Percentiles rank a stretch among this genome's conserved stretches.
These are phyloP conservation scores for Colletotrichum liriopes DNA, from an alignment of 2,329 filamentous ascomycete genomes.

Conservation along the genomic window DNA sequence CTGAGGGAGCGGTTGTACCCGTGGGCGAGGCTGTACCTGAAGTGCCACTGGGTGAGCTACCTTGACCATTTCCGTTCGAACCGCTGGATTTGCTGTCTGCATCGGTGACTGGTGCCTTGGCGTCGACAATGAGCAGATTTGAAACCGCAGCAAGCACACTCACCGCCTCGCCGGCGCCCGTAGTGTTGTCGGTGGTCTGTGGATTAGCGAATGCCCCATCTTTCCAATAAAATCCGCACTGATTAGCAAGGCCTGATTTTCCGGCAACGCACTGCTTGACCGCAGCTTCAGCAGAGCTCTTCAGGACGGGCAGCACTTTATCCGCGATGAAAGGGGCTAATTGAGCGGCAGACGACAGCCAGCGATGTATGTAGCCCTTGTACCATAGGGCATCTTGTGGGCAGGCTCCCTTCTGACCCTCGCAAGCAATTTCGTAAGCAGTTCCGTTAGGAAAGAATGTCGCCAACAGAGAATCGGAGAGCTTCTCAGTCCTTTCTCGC, in stretches of 20 bases:
- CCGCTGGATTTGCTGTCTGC: neutral
- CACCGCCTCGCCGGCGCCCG: slow-evolving; percentile 64
- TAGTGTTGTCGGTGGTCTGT: slow-evolving; percentile 62
- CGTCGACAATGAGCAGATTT: slow-evolving; percentile 52
- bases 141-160: slow-evolving; percentile 61
- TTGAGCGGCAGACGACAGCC: slow-evolving; percentile 65
- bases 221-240: slow-evolving; percentile 66
- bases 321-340: slow-evolving; percentile 65
- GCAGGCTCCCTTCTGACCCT: slow-evolving; percentile 63
- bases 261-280: slow-evolving; percentile 65
- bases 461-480: slow-evolving; percentile 55
- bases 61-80: neutral
- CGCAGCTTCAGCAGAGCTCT: slow-evolving; percentile 64
- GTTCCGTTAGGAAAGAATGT: slow-evolving; percentile 68
- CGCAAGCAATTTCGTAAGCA: slow-evolving; percentile 76
- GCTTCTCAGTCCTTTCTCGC: slow-evolving; percentile 59
- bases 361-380: slow-evolving; percentile 70
- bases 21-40: neutral
- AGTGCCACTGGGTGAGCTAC: neutral
- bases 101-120: slow-evolving; percentile 11
- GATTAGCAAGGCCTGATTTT: slow-evolving; percentile 49
- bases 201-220: slow-evolving; percentile 48
- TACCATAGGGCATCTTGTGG: slow-evolving; percentile 72
- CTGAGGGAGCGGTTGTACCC: neutral
- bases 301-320: slow-evolving; percentile 61